These are phyloP conservation scores for Triangularia setosa DNA, from an alignment of 2,329 filamentous ascomycete genomes.

Conservation along the genomic window DNA sequence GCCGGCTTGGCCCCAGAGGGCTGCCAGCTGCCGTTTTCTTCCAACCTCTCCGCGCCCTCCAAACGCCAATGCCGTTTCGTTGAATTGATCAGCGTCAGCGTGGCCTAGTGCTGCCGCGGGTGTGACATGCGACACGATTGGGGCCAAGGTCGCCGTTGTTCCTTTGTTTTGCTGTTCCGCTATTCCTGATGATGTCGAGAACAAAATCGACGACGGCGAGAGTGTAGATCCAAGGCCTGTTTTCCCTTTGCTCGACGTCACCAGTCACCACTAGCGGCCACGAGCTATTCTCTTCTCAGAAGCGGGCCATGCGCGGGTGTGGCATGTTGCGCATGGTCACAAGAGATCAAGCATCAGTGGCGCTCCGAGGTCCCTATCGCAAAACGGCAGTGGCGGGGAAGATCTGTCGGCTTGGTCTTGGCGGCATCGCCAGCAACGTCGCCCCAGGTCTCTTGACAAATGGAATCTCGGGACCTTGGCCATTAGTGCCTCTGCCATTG, in stretches of 20 bases:
- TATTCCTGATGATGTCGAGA: background rate
- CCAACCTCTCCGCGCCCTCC: background rate
- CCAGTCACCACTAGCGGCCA: background rate
- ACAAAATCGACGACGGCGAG: background rate
- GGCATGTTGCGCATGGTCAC: conserved; percentile 2
- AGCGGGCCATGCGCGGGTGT: background rate
- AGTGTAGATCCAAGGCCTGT: background rate
- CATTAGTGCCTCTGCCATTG: background rate
- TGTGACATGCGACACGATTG: background rate
- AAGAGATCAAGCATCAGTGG: conserved; percentile 13
- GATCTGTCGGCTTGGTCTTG: conserved; percentile 19
- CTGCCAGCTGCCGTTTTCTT: background rate
- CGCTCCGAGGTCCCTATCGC: conserved; percentile 4
- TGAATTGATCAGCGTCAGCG: background rate
- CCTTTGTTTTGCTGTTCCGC: background rate
- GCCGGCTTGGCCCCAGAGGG: conserved; percentile 20
- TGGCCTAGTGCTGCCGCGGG: background rate
- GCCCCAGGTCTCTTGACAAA: conserved; percentile 16
- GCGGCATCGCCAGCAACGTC: conserved; percentile 1
- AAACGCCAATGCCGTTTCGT: conserved; percentile 1
- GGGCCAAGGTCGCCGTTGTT: background rate
- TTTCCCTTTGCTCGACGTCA: background rate
- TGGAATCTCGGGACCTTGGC: conserved; percentile 13
- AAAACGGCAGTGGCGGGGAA: conserved; percentile 14
- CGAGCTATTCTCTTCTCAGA: background rate